These are phyloP conservation scores for Sporisorium sorghi DNA, from an alignment of 1,284 basidiomycete species.

Conservation along the genomic window DNA sequence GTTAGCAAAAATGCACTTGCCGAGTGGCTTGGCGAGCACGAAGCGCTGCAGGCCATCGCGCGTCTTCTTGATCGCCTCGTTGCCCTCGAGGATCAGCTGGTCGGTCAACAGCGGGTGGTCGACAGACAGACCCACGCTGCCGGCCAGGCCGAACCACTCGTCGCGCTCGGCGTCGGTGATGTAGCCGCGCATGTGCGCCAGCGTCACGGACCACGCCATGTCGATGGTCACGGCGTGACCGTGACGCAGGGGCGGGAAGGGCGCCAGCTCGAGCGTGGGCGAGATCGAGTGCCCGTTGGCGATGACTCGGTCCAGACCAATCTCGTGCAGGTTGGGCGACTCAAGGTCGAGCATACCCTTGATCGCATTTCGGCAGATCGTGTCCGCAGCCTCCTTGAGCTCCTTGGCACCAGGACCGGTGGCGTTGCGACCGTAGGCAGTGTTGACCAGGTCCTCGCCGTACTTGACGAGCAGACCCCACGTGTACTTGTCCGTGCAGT, in stretches of 20 bases:
- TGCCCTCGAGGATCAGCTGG: slow-evolving; percentile 69
- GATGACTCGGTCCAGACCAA: slow-evolving; percentile 72
- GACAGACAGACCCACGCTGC: slow-evolving; percentile 71
- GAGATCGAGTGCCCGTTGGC: slow-evolving; percentile 72
- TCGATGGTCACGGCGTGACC: slow-evolving; percentile 72
- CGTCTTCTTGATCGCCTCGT: slow-evolving; percentile 71
- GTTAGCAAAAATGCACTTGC: slow-evolving; percentile 71
- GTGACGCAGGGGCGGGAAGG: slow-evolving; percentile 65
- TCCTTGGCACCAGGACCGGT: slow-evolving; percentile 67
- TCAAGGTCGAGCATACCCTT: slow-evolving; percentile 72
- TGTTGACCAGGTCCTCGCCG: slow-evolving; percentile 71
- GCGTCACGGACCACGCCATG: slow-evolving; percentile 72
- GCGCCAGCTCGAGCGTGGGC: slow-evolving; percentile 70
- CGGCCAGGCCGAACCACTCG: slow-evolving; percentile 70
- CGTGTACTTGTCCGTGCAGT: slow-evolving; percentile 70
- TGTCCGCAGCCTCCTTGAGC: slow-evolving; percentile 68
- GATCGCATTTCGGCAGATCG: slow-evolving; percentile 71
- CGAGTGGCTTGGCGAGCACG: slow-evolving; percentile 71
- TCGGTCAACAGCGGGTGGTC: slow-evolving; percentile 71
- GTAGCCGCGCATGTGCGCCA: slow-evolving; percentile 70
- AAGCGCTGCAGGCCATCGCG: slow-evolving; percentile 72
- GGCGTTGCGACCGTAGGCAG: slow-evolving; percentile 70
- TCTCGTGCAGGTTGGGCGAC: slow-evolving; percentile 72
- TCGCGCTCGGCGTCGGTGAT: slow-evolving; percentile 70
- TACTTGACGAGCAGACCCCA: slow-evolving; percentile 72